Percentiles rank a stretch among this genome's conserved stretches.
These are phyloP conservation scores for Diaporthe destruens DNA, from an alignment of 2,329 filamentous ascomycete genomes.

Conservation along the genomic window DNA sequence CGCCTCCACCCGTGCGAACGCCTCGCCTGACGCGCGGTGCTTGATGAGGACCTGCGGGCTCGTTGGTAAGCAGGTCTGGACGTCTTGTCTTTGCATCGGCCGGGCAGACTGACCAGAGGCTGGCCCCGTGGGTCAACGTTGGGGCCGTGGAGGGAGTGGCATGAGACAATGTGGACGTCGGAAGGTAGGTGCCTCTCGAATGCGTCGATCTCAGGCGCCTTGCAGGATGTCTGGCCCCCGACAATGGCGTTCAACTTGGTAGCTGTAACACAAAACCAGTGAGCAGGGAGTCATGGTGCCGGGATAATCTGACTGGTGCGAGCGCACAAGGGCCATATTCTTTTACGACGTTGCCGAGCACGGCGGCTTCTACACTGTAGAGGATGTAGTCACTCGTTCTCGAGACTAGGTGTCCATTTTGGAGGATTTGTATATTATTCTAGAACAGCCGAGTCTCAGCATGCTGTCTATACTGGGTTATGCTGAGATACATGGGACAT, in stretches of 20 bases:
- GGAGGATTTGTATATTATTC: conserved; percentile 88
- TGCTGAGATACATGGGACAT: conserved; percentile 48
- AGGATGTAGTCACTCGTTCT: conserved; percentile 98
- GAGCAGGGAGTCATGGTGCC: conserved; percentile 33
- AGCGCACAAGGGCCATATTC: conserved; percentile 89
- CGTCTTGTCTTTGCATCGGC: neutral
- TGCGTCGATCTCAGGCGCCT: conserved; percentile 93
- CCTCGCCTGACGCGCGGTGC: conserved; percentile 84
- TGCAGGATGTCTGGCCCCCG: conserved; percentile 97
- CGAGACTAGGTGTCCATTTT: conserved; percentile 95
- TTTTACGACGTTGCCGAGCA: conserved; percentile 88
- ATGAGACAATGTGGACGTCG: conserved; percentile 94
- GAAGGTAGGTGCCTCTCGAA: conserved; percentile 89
- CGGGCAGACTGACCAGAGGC: conserved; percentile 76
- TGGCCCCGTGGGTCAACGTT: conserved; percentile 89
- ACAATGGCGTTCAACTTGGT: conserved; percentile 97
- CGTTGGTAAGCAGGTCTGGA: neutral
- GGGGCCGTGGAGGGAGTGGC: conserved; percentile 96
- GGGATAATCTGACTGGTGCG: neutral
- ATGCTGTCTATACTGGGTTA: conserved; percentile 49
- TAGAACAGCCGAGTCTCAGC: conserved; percentile 69
- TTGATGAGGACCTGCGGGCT: conserved; percentile 81
- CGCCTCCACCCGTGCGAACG: conserved; percentile 81
- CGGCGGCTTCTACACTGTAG: conserved; percentile 96
- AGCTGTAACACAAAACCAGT: conserved; percentile 64